Evolutionary conservation across 2,329 filamentous ascomycete species (phyloP).

Genomic region (Ophiostoma angusticollis): DNA sequence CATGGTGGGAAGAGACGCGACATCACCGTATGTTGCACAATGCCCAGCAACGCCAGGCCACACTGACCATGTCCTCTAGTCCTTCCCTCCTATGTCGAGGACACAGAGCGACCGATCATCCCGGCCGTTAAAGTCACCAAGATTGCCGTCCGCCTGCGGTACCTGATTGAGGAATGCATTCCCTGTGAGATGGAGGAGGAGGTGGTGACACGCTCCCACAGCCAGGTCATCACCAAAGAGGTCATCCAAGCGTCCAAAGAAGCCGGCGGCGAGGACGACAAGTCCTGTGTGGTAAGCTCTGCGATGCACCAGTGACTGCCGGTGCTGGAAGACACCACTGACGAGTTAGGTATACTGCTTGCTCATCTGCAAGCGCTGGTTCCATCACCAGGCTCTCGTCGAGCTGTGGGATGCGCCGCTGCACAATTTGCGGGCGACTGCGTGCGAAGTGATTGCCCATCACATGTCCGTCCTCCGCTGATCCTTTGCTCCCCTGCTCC

Average conservation of each 20-base stretch:
- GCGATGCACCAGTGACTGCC: not conserved
- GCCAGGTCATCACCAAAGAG: conserved; percentile 65
- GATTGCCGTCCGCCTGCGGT: conserved; percentile 76
- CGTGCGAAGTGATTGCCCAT: conserved; percentile 90
- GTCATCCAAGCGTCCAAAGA: conserved; percentile 72
- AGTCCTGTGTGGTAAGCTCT: conserved; percentile 53
- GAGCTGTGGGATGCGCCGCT: conserved; percentile 92
- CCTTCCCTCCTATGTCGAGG: conserved; percentile 49
- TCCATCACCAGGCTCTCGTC: conserved; percentile 60
- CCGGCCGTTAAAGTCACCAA: conserved; percentile 74
- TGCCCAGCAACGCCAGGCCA: too few species aligned
- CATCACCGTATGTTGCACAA: conserved; percentile 19
- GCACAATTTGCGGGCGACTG: conserved; percentile 62
- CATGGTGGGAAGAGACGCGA: conserved; percentile 21
- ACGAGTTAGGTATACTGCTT: conserved; percentile 52
- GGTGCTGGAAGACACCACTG: not conserved
- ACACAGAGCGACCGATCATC: conserved; percentile 51
- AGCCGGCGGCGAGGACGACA: conserved; percentile 63
- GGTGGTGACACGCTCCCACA: conserved; percentile 66
- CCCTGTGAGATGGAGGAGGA: conserved; percentile 78
- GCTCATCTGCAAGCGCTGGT: conserved; percentile 59
- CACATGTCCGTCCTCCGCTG: conserved; percentile 30
- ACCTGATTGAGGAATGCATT: conserved; percentile 78
- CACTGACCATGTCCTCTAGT: too few species aligned
- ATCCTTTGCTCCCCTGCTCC: not conserved